phyloP scores from a whole-genome alignment of 148 eudicot genomes.

The Fagopyrum esculentum region DNA sequence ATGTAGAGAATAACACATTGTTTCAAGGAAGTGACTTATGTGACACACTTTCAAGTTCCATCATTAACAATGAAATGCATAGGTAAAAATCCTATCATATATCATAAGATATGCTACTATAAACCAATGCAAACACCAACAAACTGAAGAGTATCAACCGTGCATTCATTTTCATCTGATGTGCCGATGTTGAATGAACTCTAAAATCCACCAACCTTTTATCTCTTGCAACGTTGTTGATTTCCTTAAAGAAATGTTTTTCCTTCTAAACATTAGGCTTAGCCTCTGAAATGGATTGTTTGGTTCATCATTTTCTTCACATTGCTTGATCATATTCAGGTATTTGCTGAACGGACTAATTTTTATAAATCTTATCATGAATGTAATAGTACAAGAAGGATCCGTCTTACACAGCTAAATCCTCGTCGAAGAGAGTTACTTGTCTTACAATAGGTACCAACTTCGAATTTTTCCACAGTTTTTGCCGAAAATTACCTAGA shows the following conservation, averaged over 20 bases:
- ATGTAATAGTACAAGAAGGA: not conserved
- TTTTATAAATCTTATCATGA: not conserved
- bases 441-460: constrained; percentile 89
- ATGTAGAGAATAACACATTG: too few species aligned
- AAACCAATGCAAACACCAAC: too few species aligned
- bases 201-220: not conserved
- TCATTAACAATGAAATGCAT: too few species aligned
- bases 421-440: constrained; percentile 88
- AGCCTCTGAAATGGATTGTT: not conserved
- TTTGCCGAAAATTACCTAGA: constrained; percentile 93
- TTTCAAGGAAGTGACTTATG: too few species aligned
- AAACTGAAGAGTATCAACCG: not conserved
- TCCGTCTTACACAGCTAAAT: constrained; percentile 74
- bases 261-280: not conserved
- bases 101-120: too few species aligned
- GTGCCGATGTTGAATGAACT: not conserved
- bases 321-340: not conserved
- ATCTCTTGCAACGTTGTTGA: not conserved
- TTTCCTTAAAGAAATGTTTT: not conserved
- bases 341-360: constrained; percentile 1
- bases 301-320: not conserved
- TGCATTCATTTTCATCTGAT: not conserved
- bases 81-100: too few species aligned
- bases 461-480: constrained; percentile 93
- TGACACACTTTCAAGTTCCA: too few species aligned